Evolutionary conservation across 192 early-diverging fungal species (phyloP).

Genomic region (Spizellomyces punctatus): DNA sequence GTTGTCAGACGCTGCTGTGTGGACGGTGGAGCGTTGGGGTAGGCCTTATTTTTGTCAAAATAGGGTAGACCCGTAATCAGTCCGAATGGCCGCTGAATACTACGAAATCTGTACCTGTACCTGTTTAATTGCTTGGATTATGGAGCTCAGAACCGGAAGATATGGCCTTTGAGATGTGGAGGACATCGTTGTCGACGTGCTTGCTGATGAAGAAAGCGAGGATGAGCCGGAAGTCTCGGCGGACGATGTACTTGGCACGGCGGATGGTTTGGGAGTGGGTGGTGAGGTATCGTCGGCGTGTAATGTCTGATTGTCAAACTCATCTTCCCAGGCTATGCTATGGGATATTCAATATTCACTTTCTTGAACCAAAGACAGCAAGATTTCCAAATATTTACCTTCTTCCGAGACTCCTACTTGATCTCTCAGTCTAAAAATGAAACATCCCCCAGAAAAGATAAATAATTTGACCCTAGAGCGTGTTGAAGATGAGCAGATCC

Average conservation of each 20-base stretch:
- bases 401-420: too few relatives aligned
- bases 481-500: too few relatives aligned
- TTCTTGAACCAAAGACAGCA: background rate
- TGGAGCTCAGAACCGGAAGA: constrained; percentile 13
- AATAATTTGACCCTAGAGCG: too few relatives aligned
- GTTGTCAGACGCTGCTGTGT: constrained; percentile 1
- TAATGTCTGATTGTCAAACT: background rate
- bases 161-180: background rate
- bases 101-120: background rate
- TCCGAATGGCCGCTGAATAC: background rate
- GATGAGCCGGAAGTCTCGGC: background rate
- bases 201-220: background rate
- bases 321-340: constrained; percentile 19
- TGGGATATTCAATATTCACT: background rate
- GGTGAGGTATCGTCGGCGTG: background rate
- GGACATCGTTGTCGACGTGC: background rate
- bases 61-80: background rate
- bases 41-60: constrained; percentile 1
- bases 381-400: too few relatives aligned
- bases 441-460: too few relatives aligned
- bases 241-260: background rate
- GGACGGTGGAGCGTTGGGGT: constrained; percentile 12
- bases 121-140: constrained; percentile 6
- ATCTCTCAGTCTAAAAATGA: too few relatives aligned
- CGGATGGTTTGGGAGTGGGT: background rate